Evolutionary conservation across 78 protist genomes (phyloP), one percentile per base, ranked within the genome.

Genomic region (Chrysochromulina tobinii): DNA sequence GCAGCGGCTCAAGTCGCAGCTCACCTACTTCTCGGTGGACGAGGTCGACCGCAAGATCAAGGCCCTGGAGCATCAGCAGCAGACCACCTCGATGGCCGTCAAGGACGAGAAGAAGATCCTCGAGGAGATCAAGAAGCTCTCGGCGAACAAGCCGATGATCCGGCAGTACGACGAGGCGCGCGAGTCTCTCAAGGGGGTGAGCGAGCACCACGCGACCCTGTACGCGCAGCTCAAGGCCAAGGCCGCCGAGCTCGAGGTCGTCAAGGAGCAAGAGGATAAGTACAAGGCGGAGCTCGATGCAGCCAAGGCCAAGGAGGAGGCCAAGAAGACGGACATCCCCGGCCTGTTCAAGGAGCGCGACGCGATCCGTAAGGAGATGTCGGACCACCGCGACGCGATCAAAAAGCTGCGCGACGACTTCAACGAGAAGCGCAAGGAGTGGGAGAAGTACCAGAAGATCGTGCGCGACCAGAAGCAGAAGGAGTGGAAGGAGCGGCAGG

Each of bases 21-120:
- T 54, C 9, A 38, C 48, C 53, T 54, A 8, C 50, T 11, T 23
- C 58, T 14, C 64, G 14, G 64, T 54, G 18, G 87, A 79, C 50
- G 87, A 79, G 38, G 54, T 79, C n/a, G 87, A 79, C 14, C 87
- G 87, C 9, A 54, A 20, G 87, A 79, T 79, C 87, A 79, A 79
- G 87, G 87, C 2, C 15, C 79, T 38, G 21, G 84, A 75, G 84
- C 21, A 6, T 4, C 55, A 75, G 18, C 84, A 75, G 57, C 53
- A 75, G 84, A 75, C 84, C 18, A 4, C 55, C 57, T 11, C 58
- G 11, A 4, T 25, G 20, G 15, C 84, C 17, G 18, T 75, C 59
- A 50, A 11, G 58, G 53, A 75, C 9, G 59, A 38, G n/a, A 75
- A 75, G 84, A 38, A 51, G 84, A 14, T 75, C 27, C 48, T 75